Base-by-base conservation (phyloP, 2,329 filamentous ascomycete species). In the Periglandula ipomoeae region DNA sequence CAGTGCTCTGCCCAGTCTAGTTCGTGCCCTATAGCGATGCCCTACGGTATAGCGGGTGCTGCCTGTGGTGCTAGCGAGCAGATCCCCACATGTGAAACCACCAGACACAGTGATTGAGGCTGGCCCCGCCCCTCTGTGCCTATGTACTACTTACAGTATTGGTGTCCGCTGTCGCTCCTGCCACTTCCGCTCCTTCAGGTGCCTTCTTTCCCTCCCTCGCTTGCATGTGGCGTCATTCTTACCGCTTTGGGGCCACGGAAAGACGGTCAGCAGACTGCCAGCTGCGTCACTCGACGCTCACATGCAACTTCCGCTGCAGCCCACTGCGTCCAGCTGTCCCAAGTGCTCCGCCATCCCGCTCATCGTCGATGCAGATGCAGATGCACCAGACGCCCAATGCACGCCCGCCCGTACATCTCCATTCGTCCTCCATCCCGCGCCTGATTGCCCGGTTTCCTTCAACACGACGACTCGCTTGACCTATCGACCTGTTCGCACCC, bases 161-260 rank as follows among this genome's bases (percentile, higher is more conserved):
- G n/a, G n/a, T n/a, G n/a, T n/a, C 9, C 34, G 15, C 24, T 42
- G 42, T 34, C 27, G 10, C 42, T 10, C 13, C 27, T 17, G 10
- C 19, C 10, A 13, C 27, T 32, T n/a, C n/a, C n/a, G n/a, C n/a
- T n/a, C 27, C 19, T 17, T 23, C 42, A 20, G n/a, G 39, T 15
- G 23, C 20, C n/a, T n/a, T n/a, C n/a, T 10, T 44, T 19, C 15
- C 17, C 24, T 27, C 6, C 27, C 41, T 40, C 19, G 24, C n/a
- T 37, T 46, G 30, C 30, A 32, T 32, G 30, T 32, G 22, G 37
- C 46, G 46, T 35, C 46, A 37, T 42, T 19, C 38, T 42, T 47
- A 35, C 44, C 24, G 15, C 26, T 46, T 46, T 37, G 23, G 44
- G 34, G 27, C 19, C 8, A 17, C 19, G 30, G 8, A 45, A 20